These are phyloP conservation scores for Moringa oleifera DNA, from an alignment of 345 rosid genomes.

Conservation along the genomic window DNA sequence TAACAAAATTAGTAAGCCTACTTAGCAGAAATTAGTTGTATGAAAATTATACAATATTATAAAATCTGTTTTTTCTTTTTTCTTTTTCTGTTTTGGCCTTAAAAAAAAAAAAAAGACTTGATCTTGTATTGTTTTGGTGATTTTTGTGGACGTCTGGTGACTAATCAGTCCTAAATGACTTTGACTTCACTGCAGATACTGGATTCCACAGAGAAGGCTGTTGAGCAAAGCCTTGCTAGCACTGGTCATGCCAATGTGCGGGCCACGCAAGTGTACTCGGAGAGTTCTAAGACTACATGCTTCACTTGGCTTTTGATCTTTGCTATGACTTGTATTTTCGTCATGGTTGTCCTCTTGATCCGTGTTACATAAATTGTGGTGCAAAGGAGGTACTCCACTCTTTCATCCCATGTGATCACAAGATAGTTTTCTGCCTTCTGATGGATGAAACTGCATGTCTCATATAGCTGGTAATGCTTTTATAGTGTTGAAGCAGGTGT, in stretches of 20 bases:
- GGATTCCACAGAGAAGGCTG: conserved; percentile 77
- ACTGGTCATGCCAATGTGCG: conserved; percentile 70
- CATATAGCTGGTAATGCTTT: too few relatives aligned
- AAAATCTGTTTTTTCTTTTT: too few relatives aligned
- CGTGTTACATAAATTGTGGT: conserved; percentile 49
- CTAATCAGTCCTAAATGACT: background rate
- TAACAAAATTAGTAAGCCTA: too few relatives aligned
- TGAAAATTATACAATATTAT: too few relatives aligned
- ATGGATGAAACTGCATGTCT: too few relatives aligned
- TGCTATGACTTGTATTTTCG: conserved; percentile 60
- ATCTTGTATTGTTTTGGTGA: background rate
- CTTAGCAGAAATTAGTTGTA: too few relatives aligned
- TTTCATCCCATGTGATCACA: too few relatives aligned
- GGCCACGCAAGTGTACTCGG: conserved; percentile 53
- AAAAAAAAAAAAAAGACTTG: background rate
- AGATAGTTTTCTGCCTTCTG: too few relatives aligned
- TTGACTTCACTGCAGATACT: conserved; percentile 47
- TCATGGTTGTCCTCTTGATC: conserved; percentile 83
- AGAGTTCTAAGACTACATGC: conserved; percentile 73
- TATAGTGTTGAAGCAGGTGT: too few relatives aligned
- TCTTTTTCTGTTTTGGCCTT: background rate
- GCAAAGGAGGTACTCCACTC: background rate
- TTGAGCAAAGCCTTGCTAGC: conserved; percentile 88
- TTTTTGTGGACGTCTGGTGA: background rate
- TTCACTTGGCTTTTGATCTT: conserved; percentile 79